Percentiles rank a stretch among this genome's conserved stretches.
phyloP scores from a whole-genome alignment of 306 rosid species.

The Senna siamea region DNA sequence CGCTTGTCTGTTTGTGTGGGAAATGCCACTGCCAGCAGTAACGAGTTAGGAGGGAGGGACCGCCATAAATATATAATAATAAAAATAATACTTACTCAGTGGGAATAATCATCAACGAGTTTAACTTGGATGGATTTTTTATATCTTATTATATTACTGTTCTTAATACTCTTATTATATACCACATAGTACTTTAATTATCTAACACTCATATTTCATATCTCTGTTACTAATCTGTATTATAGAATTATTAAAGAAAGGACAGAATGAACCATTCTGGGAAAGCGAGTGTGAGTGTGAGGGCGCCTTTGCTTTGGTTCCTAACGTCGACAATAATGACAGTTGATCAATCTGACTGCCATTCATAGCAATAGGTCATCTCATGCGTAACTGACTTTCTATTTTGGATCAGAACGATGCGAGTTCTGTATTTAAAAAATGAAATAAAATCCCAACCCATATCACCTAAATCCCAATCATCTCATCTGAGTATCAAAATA shows the following conservation, averaged over 20 bases:
- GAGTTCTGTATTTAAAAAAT: constrained; percentile 20
- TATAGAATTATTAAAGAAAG: neutral
- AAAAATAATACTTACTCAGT: constrained; percentile 2
- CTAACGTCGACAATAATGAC: constrained; percentile 37
- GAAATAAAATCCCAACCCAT: neutral
- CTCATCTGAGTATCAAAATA: neutral
- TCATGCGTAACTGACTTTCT: constrained; percentile 18
- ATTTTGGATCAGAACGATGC: constrained; percentile 12
- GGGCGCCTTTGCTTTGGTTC: constrained; percentile 2
- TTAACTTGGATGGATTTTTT: neutral
- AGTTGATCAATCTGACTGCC: constrained; percentile 11
- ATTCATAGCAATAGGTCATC: constrained; percentile 14
- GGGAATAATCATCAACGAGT: constrained; percentile 13
- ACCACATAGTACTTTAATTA: too few relatives aligned
- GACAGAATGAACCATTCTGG: neutral
- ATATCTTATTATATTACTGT: too few relatives aligned
- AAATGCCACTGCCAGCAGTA: constrained; percentile 28
- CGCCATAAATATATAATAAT: constrained; percentile 40
- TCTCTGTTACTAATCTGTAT: too few relatives aligned
- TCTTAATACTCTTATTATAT: too few relatives aligned
- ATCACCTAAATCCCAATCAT: neutral
- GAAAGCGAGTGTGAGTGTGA: constrained; percentile 40
- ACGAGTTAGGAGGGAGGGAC: constrained; percentile 47
- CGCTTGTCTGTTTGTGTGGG: constrained; percentile 35
- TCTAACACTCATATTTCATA: too few relatives aligned